Conservation (phyloP, 1,284 basidiomycete species). For the Tilletia setariae region DNA sequence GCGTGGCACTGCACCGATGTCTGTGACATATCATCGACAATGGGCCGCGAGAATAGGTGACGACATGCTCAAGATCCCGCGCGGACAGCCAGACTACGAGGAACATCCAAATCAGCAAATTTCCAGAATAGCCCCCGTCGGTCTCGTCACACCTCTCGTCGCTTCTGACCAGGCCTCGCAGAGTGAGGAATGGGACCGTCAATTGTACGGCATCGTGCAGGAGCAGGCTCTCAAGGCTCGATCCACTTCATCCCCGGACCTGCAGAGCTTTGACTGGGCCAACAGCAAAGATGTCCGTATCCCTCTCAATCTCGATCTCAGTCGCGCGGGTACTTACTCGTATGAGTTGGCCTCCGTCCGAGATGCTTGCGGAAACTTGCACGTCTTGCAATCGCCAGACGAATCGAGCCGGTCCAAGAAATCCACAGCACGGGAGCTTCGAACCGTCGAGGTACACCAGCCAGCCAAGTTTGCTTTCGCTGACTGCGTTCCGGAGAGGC, state of each 20-base stretch:
- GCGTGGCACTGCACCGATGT: constrained; percentile 43
- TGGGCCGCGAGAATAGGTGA: constrained; percentile 23
- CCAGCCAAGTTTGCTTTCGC: constrained; percentile 72
- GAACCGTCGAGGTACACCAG: constrained; percentile 67
- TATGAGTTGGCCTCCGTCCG: constrained; percentile 39
- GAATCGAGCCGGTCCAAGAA: constrained; percentile 1
- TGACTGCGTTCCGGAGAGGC: constrained; percentile 69
- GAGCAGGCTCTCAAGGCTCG: background rate
- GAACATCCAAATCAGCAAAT: constrained; percentile 24
- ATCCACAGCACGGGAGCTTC: background rate
- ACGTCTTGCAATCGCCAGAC: constrained; percentile 15
- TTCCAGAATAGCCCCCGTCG: constrained; percentile 11
- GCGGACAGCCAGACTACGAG: constrained; percentile 28
- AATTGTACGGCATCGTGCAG: constrained; percentile 7
- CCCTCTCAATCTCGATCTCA: constrained; percentile 41
- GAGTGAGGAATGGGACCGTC: constrained; percentile 7
- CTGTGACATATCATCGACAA: constrained; percentile 38
- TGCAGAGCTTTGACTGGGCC: constrained; percentile 37
- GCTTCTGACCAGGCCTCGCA: constrained; percentile 17
- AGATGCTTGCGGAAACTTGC: constrained; percentile 50
- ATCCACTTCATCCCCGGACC: background rate
- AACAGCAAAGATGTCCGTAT: constrained; percentile 31
- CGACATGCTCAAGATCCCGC: constrained; percentile 22
- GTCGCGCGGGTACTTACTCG: constrained; percentile 35
- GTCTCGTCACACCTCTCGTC: constrained; percentile 14